A percentile compares a stretch with the other conserved stretches of the same genome.
phyloP scores from a whole-genome alignment of 2,329 filamentous ascomycete species.

The Monilinia fructigena region DNA sequence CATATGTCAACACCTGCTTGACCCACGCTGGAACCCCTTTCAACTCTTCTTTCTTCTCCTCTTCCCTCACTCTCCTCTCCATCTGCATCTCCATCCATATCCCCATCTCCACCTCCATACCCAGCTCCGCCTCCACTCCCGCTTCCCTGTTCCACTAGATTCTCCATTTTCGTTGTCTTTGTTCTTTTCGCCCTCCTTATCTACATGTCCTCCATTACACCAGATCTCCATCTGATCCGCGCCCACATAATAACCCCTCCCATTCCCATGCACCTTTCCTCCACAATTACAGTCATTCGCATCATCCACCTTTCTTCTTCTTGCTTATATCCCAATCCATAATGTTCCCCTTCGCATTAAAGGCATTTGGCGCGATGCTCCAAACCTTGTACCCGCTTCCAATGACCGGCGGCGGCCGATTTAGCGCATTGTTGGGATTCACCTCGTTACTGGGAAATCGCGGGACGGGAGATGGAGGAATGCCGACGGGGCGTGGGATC shows the following conservation, averaged over 20 bases:
- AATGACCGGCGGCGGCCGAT: neutral
- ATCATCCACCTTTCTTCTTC: neutral
- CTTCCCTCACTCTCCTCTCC: neutral
- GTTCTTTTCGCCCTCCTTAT: neutral
- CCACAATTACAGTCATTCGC: neutral
- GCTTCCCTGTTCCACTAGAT: neutral
- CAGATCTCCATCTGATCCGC: neutral
- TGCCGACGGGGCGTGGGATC: neutral
- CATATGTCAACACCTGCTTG: constrained; percentile 10
- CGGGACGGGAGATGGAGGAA: neutral
- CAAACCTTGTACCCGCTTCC: neutral
- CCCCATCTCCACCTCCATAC: neutral
- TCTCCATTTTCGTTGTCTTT: too few relatives aligned
- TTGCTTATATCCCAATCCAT: neutral
- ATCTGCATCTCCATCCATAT: neutral
- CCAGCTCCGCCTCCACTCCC: neutral
- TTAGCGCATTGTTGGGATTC: neutral
- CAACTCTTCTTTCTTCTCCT: neutral
- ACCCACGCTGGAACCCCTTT: neutral
- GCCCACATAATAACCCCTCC: neutral
- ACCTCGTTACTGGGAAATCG: constrained; percentile 9
- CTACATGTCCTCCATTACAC: neutral
- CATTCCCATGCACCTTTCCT: neutral
- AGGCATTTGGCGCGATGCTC: neutral
- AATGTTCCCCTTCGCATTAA: neutral